Percentiles rank a stretch among this genome's conserved stretches.
phyloP scores from a whole-genome alignment of 2,329 filamentous ascomycete genomes.

The Beauveria caledonica region DNA sequence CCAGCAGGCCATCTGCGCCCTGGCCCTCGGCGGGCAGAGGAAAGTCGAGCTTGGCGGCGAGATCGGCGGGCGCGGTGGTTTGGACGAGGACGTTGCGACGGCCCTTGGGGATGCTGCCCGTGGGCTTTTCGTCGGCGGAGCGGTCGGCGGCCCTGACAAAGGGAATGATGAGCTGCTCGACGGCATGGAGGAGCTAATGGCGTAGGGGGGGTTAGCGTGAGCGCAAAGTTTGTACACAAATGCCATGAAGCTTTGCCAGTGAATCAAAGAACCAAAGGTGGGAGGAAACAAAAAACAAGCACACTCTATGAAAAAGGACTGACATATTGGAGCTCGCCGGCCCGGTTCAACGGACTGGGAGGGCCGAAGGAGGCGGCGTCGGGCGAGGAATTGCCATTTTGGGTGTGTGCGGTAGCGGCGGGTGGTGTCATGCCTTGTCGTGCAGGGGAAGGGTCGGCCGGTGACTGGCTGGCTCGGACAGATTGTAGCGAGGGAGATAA shows the following conservation, averaged over 20 bases:
- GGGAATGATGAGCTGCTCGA: constrained; percentile 59
- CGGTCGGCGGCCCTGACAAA: constrained; percentile 66
- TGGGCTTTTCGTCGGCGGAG: constrained; percentile 40
- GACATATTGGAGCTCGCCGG: constrained; percentile 37
- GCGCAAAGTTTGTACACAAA: too few relatives aligned
- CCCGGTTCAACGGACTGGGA: constrained; percentile 1
- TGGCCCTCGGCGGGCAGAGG: constrained; percentile 49
- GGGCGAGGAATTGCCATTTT: constrained; percentile 3
- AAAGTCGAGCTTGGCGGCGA: constrained; percentile 48
- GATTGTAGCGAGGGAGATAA: too few relatives aligned
- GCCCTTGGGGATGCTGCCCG: constrained; percentile 39
- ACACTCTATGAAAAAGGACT: constrained; percentile 25
- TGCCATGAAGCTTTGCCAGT: too few relatives aligned
- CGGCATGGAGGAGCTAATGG: constrained; percentile 55
- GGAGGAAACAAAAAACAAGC: too few relatives aligned
- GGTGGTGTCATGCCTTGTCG: constrained; percentile 6
- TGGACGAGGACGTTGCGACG: constrained; percentile 55
- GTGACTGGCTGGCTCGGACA: too few relatives aligned
- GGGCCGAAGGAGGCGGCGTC: not conserved
- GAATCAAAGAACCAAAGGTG: too few relatives aligned
- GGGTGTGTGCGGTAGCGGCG: not conserved
- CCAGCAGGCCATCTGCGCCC: constrained; percentile 66
- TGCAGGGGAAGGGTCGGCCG: not conserved
- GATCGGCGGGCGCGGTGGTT: constrained; percentile 48
- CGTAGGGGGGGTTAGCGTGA: too few relatives aligned